A percentile compares a stretch with the other conserved stretches of the same genome.
Evolutionary conservation across 495 filamentous ascomycete genomes (phyloP).

Genomic region (Lasiosphaeris hirsuta): DNA sequence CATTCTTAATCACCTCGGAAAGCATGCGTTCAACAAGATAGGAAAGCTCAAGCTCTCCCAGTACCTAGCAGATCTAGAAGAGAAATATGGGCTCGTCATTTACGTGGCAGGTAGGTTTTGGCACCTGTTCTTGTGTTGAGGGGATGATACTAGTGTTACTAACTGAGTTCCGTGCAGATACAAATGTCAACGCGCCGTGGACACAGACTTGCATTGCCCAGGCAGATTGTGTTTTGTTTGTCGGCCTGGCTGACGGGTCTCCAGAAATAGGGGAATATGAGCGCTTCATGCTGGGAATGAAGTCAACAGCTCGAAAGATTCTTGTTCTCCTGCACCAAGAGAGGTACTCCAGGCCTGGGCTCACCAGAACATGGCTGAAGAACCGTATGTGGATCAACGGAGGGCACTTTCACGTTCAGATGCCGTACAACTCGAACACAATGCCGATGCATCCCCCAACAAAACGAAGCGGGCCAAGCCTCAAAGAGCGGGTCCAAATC

Average conservation of each 20-base stretch:
- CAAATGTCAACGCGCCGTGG: conserved; percentile 93
- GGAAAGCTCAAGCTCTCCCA: conserved; percentile 94
- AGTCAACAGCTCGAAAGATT: conserved; percentile 93
- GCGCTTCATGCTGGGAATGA: conserved; percentile 90
- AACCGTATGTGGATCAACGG: conserved; percentile 98
- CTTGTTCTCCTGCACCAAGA: conserved; percentile 91
- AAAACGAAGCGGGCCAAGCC: conserved; percentile 74
- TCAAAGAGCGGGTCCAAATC: conserved; percentile 92
- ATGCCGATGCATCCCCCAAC: conserved; percentile 73
- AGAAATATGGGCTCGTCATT: conserved; percentile 92
- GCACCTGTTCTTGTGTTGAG: neutral
- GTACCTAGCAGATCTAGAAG: conserved; percentile 93
- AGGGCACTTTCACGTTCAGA: conserved; percentile 97
- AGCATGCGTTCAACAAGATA: conserved; percentile 96
- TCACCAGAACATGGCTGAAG: conserved; percentile 85
- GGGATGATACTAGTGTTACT: conserved; percentile 16
- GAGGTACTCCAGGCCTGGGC: conserved; percentile 76
- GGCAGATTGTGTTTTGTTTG: conserved; percentile 90
- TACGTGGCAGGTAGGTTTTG: conserved; percentile 77
- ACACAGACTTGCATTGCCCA: conserved; percentile 97
- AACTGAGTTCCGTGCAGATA: conserved; percentile 57
- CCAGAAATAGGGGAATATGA: conserved; percentile 93
- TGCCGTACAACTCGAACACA: conserved; percentile 77
- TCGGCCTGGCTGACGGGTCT: conserved; percentile 87
- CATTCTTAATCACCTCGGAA: conserved; percentile 88